These are phyloP conservation scores for Drechmeria coniospora DNA, from an alignment of 2,329 filamentous ascomycete genomes.

Conservation along the genomic window DNA sequence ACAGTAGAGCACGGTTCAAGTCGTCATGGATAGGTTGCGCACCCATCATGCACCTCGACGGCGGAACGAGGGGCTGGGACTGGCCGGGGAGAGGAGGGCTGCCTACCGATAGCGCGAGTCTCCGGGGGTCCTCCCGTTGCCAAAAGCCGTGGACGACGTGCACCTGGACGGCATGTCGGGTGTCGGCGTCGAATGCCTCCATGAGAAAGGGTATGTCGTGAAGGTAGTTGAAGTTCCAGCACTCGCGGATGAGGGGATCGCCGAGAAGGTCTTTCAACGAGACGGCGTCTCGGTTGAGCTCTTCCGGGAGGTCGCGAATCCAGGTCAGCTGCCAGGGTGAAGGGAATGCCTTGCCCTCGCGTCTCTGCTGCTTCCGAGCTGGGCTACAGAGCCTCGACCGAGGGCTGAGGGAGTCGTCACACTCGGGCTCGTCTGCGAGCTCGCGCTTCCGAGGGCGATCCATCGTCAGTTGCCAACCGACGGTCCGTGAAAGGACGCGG, in stretches of 20 bases:
- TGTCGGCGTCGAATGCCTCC: constrained; percentile 36
- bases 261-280: constrained; percentile 53
- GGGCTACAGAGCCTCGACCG: constrained; percentile 30
- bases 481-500: background rate
- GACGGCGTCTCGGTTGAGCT: constrained; percentile 50
- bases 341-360: constrained; percentile 14
- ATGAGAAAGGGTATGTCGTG: constrained; percentile 45
- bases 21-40: no score
- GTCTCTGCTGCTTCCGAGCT: constrained; percentile 19
- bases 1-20: background rate
- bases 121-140: constrained; percentile 50
- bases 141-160: constrained; percentile 47
- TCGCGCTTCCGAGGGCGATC: constrained; percentile 16
- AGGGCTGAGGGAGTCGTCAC: constrained; percentile 9
- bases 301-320: constrained; percentile 45
- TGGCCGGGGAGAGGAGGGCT: background rate
- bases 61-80: background rate
- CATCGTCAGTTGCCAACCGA: constrained; percentile 9
- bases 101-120: constrained; percentile 40
- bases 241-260: constrained; percentile 56
- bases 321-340: constrained; percentile 61
- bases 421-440: constrained; percentile 5
- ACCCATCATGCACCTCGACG: no score
- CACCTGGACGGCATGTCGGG: constrained; percentile 30
- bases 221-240: constrained; percentile 56